Evolutionary conservation across 768 basidiomycete genomes (phyloP), one percentile per base, ranked within the genome.

Genomic region (Lenzites betulinus): DNA sequence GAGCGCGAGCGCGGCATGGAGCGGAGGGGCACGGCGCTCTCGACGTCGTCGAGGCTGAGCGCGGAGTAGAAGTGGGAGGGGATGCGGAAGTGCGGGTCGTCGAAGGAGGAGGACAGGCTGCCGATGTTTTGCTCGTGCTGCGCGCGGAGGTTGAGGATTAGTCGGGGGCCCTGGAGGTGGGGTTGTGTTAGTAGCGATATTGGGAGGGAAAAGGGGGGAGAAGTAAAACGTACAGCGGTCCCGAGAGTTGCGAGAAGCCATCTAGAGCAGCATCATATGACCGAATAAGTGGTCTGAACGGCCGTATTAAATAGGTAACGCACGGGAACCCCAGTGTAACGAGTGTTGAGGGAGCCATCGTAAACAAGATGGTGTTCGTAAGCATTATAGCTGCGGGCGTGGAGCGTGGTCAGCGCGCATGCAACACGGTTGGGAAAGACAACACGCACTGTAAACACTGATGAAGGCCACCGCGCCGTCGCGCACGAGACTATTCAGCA

Each of bases 391-490:
- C 63, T 64, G 44, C n/a, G 12, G 5, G 18, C 23, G 11, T 4
- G 3, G 11, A 16, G 38, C 16, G 36, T 22, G 20, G 25, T 28
- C 9, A 62, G 11, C n/a, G 3, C 22, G 3, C 7, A 18, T 23
- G 7, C 11, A 23, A 11, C 8, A 23, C 16, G 16, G 22, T 13
- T 6, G 15, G 8, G 7, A 30, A 11, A 8, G 26, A 15, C 15
- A 7, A 25, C 6, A 46, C 68, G n/a, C 26, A 72, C 71, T 30
- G 46, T 69, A 71, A n/a, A 72, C 58, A 22, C 68, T 66, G 6
- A 61, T 41, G 47, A 69, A 72, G 0, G 70, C 70, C 59, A 67
- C 66, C 35, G 68, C 66, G 7, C 71, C 67, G 46, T 71, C 71
- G 22, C 68, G 68, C 13, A 69, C 57, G 51, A 72, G 63, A 36